Percentiles rank a stretch among this genome's conserved stretches.
Conservation (phyloP, 805 yeast species). For the Wickerhamiella vanderwaltii region DNA sequence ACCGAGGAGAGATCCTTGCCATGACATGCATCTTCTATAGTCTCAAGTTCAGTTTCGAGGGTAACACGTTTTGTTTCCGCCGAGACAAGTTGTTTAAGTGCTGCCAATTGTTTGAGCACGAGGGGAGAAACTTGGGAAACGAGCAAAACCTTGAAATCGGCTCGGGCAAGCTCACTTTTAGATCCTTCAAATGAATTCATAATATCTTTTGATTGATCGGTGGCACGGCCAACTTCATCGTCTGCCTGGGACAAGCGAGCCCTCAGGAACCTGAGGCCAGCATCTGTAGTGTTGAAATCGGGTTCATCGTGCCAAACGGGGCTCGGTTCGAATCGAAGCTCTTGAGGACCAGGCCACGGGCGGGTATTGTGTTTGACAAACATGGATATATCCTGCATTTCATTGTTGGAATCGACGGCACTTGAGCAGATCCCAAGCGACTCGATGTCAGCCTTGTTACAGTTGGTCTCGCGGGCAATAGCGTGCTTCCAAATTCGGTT, state of each 20-base stretch:
- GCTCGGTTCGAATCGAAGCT: constrained; percentile 75
- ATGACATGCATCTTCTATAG: constrained; percentile 74
- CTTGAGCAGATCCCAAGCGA: constrained; percentile 37
- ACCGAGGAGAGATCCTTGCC: constrained; percentile 35
- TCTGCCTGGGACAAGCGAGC: constrained; percentile 30
- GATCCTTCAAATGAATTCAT: constrained; percentile 32
- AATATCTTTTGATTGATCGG: constrained; percentile 16
- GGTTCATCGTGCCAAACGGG: constrained; percentile 98
- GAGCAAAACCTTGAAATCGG: constrained; percentile 26
- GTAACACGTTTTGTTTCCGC: constrained; percentile 64
- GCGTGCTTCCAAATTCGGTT: constrained; percentile 61
- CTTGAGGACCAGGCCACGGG: constrained; percentile 77
- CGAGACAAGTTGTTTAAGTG: constrained; percentile 50
- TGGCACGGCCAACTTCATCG: constrained; percentile 25
- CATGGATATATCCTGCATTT: constrained; percentile 74
- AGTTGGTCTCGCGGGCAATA: constrained; percentile 44
- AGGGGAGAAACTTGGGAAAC: constrained; percentile 23
- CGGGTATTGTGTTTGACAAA: constrained; percentile 71
- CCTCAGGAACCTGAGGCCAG: constrained; percentile 26
- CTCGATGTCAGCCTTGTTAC: constrained; percentile 23
- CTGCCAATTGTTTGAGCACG: constrained; percentile 39
- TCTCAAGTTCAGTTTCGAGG: constrained; percentile 79
- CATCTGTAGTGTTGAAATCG: constrained; percentile 41
- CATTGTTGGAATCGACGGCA: constrained; percentile 57
- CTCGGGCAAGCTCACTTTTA: constrained; percentile 14